Conservation (phyloP, 164 flowering plant species). For the Kingdonia uniflora region DNA sequence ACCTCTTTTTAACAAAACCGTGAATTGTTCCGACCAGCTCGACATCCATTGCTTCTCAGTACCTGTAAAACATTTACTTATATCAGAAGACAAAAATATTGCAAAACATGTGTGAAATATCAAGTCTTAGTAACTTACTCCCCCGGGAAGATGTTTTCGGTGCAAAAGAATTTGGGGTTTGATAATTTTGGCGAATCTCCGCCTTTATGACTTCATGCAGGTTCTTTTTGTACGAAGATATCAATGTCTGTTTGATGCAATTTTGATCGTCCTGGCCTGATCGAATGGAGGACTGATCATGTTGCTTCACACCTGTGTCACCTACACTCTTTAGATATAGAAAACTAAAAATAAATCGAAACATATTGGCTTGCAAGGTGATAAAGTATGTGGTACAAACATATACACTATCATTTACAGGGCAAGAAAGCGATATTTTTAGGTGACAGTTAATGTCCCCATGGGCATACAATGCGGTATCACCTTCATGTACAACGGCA, state of each 20-base stretch:
- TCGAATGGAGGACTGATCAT: constrained; percentile 21
- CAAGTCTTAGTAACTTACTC: constrained; percentile 24
- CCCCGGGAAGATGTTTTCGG: constrained; percentile 14
- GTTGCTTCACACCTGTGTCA: constrained; percentile 41
- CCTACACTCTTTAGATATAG: neutral
- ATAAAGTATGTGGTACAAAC: neutral
- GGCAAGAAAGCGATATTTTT: neutral
- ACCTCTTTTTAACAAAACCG: constrained; percentile 58
- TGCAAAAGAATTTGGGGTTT: constrained; percentile 4
- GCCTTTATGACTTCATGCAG: constrained; percentile 37
- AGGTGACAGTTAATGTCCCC: constrained; percentile 5
- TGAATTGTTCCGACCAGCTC: constrained; percentile 72
- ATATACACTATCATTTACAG: neutral
- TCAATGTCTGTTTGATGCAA: constrained; percentile 39
- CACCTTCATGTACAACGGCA: constrained; percentile 2
- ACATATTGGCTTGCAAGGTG: too few relatives aligned
- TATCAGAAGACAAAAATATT: neutral
- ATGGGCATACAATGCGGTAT: neutral
- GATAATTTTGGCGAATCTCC: constrained; percentile 27
- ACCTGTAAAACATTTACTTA: constrained; percentile 11
- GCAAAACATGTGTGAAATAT: neutral
- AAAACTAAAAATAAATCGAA: too few relatives aligned
- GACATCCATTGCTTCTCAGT: constrained; percentile 44
- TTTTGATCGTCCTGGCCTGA: constrained; percentile 41
- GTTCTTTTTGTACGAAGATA: constrained; percentile 51